phyloP scores from a whole-genome alignment of 164 flowering plant species.

The Warburgia ugandensis region DNA sequence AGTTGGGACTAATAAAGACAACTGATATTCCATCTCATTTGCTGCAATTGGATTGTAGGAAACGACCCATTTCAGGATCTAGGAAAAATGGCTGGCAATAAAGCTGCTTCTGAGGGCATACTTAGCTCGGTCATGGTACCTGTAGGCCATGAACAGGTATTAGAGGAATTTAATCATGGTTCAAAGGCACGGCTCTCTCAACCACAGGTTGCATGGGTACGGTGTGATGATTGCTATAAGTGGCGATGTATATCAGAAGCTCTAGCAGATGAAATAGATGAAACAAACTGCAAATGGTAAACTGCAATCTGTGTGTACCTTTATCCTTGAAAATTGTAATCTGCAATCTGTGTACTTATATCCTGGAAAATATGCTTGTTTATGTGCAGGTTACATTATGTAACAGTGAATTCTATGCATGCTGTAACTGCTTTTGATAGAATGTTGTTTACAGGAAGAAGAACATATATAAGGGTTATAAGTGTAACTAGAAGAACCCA shows the following conservation, averaged over 20 bases:
- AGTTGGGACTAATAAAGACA: too few relatives aligned
- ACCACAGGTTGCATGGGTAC: constrained; percentile 74
- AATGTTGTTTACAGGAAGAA: too few relatives aligned
- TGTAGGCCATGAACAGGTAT: not conserved
- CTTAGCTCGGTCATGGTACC: constrained; percentile 17
- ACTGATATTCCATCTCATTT: too few relatives aligned
- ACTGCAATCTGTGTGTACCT: not conserved
- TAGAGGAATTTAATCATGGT: constrained; percentile 4
- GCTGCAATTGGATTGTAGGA: too few relatives aligned
- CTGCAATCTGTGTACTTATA: not conserved
- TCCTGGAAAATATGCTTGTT: not conserved
- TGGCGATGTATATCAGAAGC: constrained; percentile 85
- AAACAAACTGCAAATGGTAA: constrained; percentile 73
- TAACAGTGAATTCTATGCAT: too few relatives aligned
- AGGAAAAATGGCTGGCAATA: constrained; percentile 14
- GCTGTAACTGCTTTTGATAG: too few relatives aligned
- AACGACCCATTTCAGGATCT: constrained; percentile 14
- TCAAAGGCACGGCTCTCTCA: constrained; percentile 19
- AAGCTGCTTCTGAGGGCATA: constrained; percentile 13
- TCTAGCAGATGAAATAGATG: constrained; percentile 69
- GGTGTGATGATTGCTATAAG: constrained; percentile 84
- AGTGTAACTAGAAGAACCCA: too few relatives aligned
- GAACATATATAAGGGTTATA: too few relatives aligned
- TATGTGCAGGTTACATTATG: too few relatives aligned
- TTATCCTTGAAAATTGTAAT: not conserved